Base-by-base conservation (phyloP, 1,139 yeast species). In the Blastobotrys illinoisensis region DNA sequence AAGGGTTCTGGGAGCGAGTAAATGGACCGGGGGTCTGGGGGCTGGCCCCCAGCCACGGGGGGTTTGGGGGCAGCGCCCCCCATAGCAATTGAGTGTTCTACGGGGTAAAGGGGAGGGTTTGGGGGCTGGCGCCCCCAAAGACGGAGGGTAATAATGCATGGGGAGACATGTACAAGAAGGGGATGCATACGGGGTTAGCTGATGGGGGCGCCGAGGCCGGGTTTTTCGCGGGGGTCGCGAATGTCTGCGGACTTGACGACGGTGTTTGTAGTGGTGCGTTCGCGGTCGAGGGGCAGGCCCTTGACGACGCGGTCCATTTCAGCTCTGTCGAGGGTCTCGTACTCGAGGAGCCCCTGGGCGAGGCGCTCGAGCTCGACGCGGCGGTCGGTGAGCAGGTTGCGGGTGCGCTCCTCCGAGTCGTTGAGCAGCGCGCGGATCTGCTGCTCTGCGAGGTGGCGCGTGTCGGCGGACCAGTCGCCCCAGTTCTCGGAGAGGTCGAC, bases 261-360 rank as follows among this genome's bases (percentile, higher is more conserved):
- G 5, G 90, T 87, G 66, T 90, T 90, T 46, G 93, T 80, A 32
- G 84, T 75, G 13, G 79, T 80, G 70, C 83, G 86, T 49, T 81
- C 79, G 71, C 86, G 86, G 62, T 78, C 79, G 51, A 91, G 76
- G 48, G 79, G 69, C 67, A 87, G 90, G 36, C 99, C 99, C 58
- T 77, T 78, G 46, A 89, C 90, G 52, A 93, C 81, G 66, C 81
- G 83, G 66, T 87, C 95, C 78, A 93, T 93, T 70, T 95, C 99
- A 36, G 86, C 95, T 61, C 86, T 86, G 49, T 88, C 93, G 63
- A 95, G 79, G 0, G 99, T 95, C 74, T 95, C 99, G 72, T 90
- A 95, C 71, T 93, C 97, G 61, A 95, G 78, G 60, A 95, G 79
- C 1, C 97, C 99, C 69, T 88, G 88, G 0, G 99, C 99, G 60